Percentiles rank a stretch among this genome's conserved stretches.
Evolutionary conservation across 768 basidiomycete species (phyloP).

Genomic region (Thelephora ganbajun): DNA sequence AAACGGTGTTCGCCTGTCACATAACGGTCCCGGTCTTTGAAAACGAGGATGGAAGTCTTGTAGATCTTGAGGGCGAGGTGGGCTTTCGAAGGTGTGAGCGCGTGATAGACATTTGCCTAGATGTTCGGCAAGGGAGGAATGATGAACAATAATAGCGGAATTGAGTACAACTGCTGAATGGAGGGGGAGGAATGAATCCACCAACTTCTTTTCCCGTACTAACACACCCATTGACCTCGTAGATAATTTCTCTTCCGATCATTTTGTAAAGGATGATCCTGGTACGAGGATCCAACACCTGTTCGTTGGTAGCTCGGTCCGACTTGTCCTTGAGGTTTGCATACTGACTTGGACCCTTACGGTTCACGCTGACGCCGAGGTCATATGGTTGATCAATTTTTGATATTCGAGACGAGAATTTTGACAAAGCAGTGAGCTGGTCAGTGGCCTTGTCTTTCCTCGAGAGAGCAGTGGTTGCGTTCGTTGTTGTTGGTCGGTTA

Average conservation of each 20-base stretch:
- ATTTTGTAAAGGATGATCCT: constrained; percentile 91
- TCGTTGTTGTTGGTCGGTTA: constrained; percentile 39
- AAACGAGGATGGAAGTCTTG: constrained; percentile 94
- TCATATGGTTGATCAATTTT: constrained; percentile 65
- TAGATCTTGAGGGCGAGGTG: constrained; percentile 95
- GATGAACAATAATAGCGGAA: constrained; percentile 1
- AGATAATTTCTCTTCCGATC: constrained; percentile 79
- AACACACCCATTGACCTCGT: constrained; percentile 90
- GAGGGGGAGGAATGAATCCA: background rate
- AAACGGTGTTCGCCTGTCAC: constrained; percentile 96
- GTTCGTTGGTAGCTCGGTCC: constrained; percentile 93
- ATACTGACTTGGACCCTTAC: constrained; percentile 81
- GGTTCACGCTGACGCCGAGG: constrained; percentile 63
- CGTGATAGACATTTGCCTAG: constrained; percentile 96
- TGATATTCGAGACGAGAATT: constrained; percentile 61
- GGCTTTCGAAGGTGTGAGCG: constrained; percentile 33
- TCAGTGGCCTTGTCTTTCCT: constrained; percentile 49
- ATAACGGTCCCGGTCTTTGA: constrained; percentile 96
- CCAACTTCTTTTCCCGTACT: constrained; percentile 95
- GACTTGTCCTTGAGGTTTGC: constrained; percentile 92
- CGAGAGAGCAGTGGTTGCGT: constrained; percentile 9
- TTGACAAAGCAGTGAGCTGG: constrained; percentile 61
- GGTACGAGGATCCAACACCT: constrained; percentile 94
- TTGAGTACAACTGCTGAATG: background rate
- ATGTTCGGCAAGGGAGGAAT: background rate